Evolutionary conservation across 805 yeast genomes (phyloP).

Genomic region (Metschnikowia shivogae): DNA sequence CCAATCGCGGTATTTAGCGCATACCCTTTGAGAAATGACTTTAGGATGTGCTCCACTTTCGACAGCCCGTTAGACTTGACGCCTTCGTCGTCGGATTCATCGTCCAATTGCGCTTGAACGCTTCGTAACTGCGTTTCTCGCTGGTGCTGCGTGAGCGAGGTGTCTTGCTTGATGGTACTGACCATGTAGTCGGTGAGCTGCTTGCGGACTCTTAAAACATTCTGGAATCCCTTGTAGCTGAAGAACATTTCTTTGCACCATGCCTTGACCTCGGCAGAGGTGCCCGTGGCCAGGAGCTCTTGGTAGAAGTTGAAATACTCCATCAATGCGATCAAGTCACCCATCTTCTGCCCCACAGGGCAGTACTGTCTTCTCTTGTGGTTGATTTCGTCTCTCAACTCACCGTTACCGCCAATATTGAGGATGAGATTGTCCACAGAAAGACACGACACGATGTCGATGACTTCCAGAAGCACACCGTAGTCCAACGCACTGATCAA

Average conservation of each 20-base stretch:
- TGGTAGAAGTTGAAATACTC: constrained; percentile 63
- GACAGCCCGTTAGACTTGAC: constrained; percentile 32
- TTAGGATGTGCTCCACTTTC: constrained; percentile 51
- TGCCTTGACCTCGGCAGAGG: constrained; percentile 52
- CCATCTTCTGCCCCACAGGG: constrained; percentile 65
- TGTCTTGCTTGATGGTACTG: constrained; percentile 42
- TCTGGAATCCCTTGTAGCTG: constrained; percentile 73
- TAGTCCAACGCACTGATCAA: constrained; percentile 63
- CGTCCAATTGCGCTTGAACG: constrained; percentile 24
- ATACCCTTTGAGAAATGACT: constrained; percentile 79
- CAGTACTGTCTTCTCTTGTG: constrained; percentile 67
- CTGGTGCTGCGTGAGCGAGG: constrained; percentile 23
- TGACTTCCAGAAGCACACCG: constrained; percentile 58
- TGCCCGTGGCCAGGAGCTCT: constrained; percentile 23
- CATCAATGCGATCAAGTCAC: constrained; percentile 79
- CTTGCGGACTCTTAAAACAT: constrained; percentile 67
- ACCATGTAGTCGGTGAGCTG: constrained; percentile 73
- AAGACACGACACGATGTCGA: constrained; percentile 88
- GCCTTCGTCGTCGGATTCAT: constrained; percentile 20
- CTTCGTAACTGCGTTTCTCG: constrained; percentile 24
- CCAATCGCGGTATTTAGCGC: constrained; percentile 90
- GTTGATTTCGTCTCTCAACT: constrained; percentile 78
- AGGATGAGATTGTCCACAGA: constrained; percentile 85
- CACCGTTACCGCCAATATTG: constrained; percentile 65
- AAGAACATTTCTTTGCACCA: constrained; percentile 85